Conservation (phyloP, 495 filamentous ascomycete species). For the Aspergillus heteromorphus region DNA sequence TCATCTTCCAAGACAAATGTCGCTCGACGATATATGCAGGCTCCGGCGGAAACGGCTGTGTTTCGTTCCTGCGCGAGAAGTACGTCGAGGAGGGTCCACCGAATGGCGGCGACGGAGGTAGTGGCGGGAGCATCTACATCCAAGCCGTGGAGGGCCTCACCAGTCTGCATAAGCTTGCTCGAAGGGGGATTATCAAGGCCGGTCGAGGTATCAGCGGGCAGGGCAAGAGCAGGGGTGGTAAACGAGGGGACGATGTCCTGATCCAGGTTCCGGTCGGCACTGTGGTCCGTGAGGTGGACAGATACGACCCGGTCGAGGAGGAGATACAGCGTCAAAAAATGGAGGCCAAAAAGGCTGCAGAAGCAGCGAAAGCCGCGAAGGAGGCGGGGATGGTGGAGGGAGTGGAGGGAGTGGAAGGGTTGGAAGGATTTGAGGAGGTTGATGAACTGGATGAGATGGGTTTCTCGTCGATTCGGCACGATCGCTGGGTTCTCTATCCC, state of each 20-base stretch:
- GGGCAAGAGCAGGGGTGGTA: constrained; percentile 74
- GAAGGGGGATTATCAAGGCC: constrained; percentile 70
- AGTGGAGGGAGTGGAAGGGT: neutral
- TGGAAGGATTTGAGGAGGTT: constrained; percentile 7
- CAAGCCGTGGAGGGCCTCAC: constrained; percentile 88
- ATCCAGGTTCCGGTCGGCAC: constrained; percentile 91
- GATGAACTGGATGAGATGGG: constrained; percentile 28
- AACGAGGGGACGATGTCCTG: constrained; percentile 78
- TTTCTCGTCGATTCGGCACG: constrained; percentile 36
- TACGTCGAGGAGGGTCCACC: constrained; percentile 82
- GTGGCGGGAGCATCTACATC: constrained; percentile 87
- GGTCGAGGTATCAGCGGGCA: constrained; percentile 77
- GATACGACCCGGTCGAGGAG: constrained; percentile 71
- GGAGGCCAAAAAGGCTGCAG: constrained; percentile 17
- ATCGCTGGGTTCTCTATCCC: constrained; percentile 84
- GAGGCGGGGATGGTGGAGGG: too few relatives aligned
- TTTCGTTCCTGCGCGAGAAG: constrained; percentile 87
- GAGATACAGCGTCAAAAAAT: constrained; percentile 39
- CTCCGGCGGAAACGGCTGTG: constrained; percentile 81
- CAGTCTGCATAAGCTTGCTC: constrained; percentile 84
- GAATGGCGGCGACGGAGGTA: constrained; percentile 94
- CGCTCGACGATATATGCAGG: constrained; percentile 70
- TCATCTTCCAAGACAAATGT: constrained; percentile 83
- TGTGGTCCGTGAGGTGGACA: constrained; percentile 72
- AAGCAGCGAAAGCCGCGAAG: constrained; percentile 4